A percentile compares a stretch with the other conserved stretches of the same genome.
Conservation (phyloP, 2,329 filamentous ascomycete species). For the Beauveria caledonica region DNA sequence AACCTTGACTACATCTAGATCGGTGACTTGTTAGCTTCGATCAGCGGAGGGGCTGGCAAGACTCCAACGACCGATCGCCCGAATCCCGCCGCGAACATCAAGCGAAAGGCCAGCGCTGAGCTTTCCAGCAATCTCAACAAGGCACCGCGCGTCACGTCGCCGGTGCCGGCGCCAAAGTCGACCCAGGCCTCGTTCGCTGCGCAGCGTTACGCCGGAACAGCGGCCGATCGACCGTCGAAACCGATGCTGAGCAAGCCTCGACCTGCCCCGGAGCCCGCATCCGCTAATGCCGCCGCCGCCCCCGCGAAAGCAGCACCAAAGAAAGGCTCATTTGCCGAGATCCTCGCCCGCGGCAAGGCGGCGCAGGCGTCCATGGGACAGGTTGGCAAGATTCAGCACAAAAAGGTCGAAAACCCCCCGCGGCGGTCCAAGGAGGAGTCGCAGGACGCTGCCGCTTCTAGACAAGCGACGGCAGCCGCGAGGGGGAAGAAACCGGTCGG, state of each 20-base stretch:
- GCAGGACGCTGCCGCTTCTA: background rate
- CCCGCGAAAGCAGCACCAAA: conserved; percentile 45
- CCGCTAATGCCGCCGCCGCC: conserved; percentile 27
- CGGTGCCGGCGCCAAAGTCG: conserved; percentile 14
- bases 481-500: conserved; percentile 4
- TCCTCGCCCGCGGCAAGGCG: conserved; percentile 62
- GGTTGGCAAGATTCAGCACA: conserved; percentile 67
- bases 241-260: conserved; percentile 10
- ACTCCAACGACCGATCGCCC: conserved; percentile 20
- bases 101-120: conserved; percentile 52
- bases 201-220: conserved; percentile 1
- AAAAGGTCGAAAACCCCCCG: conserved; percentile 43
- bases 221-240: background rate
- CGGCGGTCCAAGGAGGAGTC: conserved; percentile 21
- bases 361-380: conserved; percentile 53
- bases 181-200: background rate
- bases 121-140: conserved; percentile 33
- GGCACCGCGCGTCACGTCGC: conserved; percentile 25
- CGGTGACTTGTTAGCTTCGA: conserved; percentile 51
- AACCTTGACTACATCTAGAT: conserved; percentile 25
- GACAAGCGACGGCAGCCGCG: background rate
- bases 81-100: conserved; percentile 26
- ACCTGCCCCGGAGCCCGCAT: conserved; percentile 16
- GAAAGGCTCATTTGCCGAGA: conserved; percentile 66
- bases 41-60: conserved; percentile 45